Percentiles rank a stretch among this genome's conserved stretches.
phyloP scores from a whole-genome alignment of 108 stramenopile genomes.

The Skeletonema grethae region DNA sequence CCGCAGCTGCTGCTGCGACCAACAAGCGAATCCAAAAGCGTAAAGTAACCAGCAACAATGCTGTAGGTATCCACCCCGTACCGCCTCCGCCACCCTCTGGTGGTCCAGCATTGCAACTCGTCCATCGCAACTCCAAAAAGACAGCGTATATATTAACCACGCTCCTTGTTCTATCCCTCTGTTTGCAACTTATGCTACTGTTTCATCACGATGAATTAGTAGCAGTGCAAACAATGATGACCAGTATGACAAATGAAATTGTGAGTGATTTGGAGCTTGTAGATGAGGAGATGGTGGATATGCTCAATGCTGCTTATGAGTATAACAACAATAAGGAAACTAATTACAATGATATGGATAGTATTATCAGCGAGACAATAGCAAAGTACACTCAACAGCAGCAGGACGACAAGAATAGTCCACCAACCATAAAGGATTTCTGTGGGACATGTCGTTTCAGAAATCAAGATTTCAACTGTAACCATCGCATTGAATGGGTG shows the following conservation, averaged over 20 bases:
- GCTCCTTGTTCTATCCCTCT: conserved; percentile 23
- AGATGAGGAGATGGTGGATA: conserved; percentile 5
- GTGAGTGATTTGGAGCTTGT: neutral
- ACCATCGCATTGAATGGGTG: conserved; percentile 3
- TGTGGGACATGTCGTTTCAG: conserved; percentile 4
- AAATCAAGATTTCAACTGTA: conserved; percentile 2
- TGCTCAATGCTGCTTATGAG: conserved; percentile 7
- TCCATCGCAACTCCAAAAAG: conserved; percentile 6
- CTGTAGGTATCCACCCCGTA: neutral
- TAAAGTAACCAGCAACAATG: neutral
- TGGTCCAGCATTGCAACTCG: neutral
- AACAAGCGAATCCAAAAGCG: neutral
- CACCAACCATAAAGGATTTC: neutral
- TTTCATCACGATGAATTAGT: conserved; percentile 21
- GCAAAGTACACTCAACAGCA: neutral
- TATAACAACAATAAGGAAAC: neutral
- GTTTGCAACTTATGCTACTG: conserved; percentile 24
- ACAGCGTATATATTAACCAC: conserved; percentile 27
- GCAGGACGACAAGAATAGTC: neutral
- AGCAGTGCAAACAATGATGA: conserved; percentile 12
- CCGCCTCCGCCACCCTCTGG: neutral
- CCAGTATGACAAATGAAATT: conserved; percentile 10
- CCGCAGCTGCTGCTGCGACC: neutral
- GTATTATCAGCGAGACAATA: neutral
- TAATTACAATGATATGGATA: neutral